These are phyloP conservation scores for Dioscorea zingiberensis DNA, from an alignment of 106 monocot genomes.

Conservation along the genomic window DNA sequence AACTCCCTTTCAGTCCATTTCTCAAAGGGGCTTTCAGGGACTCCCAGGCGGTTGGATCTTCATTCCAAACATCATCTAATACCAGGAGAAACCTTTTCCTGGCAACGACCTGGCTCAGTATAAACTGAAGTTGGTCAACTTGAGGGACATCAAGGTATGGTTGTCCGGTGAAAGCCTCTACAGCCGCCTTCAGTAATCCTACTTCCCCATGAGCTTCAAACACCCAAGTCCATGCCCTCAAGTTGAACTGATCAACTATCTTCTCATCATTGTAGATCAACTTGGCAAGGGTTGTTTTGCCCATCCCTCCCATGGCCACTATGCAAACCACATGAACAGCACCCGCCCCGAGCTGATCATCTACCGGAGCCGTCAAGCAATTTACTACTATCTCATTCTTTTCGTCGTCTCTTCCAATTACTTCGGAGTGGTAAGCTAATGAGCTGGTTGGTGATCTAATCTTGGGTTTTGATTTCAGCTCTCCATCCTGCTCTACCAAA, in stretches of 20 bases:
- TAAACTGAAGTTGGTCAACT: constrained; percentile 6
- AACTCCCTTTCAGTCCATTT: constrained; percentile 5
- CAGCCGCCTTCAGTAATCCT: constrained; percentile 1
- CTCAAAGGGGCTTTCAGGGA: constrained; percentile 4
- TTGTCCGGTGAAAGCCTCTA: constrained; percentile 7
- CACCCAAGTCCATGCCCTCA: constrained; percentile 19
- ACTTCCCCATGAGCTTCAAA: constrained; percentile 13
- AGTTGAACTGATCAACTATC: constrained; percentile 8
- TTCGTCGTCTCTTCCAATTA: neutral
- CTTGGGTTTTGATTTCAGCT: neutral
- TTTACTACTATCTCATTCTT: neutral
- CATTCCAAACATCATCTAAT: constrained; percentile 36
- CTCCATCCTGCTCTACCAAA: neutral
- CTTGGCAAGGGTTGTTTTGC: constrained; percentile 37
- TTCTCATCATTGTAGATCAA: constrained; percentile 13
- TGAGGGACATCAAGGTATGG: constrained; percentile 1
- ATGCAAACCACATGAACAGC: neutral
- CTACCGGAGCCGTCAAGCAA: neutral
- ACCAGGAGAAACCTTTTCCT: constrained; percentile 30
- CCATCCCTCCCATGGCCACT: constrained; percentile 29
- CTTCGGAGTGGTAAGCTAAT: neutral
- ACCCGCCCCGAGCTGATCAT: neutral
- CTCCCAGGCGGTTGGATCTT: constrained; percentile 14
- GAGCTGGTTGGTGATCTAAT: neutral
- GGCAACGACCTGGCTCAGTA: neutral